Base-by-base conservation (phyloP, 306 rosid species). In the Arachis stenosperma region DNA sequence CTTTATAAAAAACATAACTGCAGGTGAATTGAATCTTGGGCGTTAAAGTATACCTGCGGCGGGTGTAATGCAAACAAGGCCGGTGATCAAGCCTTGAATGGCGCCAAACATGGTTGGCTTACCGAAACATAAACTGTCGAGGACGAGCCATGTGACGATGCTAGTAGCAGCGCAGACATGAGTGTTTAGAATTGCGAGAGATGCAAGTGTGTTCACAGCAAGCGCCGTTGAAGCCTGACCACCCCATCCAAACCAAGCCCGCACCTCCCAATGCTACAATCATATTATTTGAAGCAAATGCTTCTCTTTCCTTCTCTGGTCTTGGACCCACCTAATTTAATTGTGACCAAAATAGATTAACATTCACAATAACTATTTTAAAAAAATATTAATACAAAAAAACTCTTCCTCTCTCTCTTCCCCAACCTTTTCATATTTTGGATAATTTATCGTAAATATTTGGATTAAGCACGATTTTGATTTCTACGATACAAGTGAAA, bases 181-280 rank as follows among this genome's bases (percentile, higher is more conserved):
- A 3, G 90, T 83, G 75, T 83, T 83, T 3, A 86, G 82, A 6
- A 81, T 69, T 12, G 90, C 88, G 5, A 81, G 81, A 50, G 90
- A 81, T 5, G 88, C 84, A 13, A 68, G 61, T 5, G 75, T 61
- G 78, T 72, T 83, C 3, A 37, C 86, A 46, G 5, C 80, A 54
- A 71, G 81, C 0, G 9, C 90, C 90, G 77, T 83, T 86, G 82
- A 86, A 86, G 6, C 90, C 90, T 10, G 67, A 78, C 86, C 90
- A 86, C 5, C 90, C 90, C 88, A 86, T 86, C 90, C 90, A 86
- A 17, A 86, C 57, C 72, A 86, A 75, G 37, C 90, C 88, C 6
- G 84, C 88, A 53, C 84, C 90, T 7, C 86, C 86, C 9, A 86
- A 65, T 75, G 63, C 55, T 74, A 83, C 9, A 7, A 86, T 62